Evolutionary conservation across 2,329 filamentous ascomycete species (phyloP), one percentile per base, ranked within the genome.

Genomic region (Juglanconis sp.): DNA sequence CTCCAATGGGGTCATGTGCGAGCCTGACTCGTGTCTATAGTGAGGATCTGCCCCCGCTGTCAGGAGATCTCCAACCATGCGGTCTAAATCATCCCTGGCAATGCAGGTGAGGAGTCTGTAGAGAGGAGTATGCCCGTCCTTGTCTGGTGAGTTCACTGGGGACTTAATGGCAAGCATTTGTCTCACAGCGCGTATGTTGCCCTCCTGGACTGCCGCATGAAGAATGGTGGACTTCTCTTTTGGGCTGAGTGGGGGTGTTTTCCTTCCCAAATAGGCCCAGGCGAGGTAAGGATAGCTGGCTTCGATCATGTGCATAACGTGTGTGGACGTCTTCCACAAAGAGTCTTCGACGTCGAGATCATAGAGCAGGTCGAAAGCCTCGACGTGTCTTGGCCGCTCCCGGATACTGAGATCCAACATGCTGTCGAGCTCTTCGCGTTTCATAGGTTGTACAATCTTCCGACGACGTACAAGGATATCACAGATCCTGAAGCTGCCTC

Each of bases 61-160:
- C 3, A 60, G 53, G 1, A 60, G 40, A 10, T 30, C 51, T 36
- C 11, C 30, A 32, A 50, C 52, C 9, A 56, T 24, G 9, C 44
- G 11, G n/a, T 49, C 50, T 34, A 32, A 36, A 11, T n/a, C 52
- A 38, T 38, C n/a, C 2, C 11, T 38, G 36, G 24, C 24, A 24
- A 24, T 24, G 24, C 24, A 38, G 36, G 7, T 38, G 24, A 49
- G 57, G 34, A 44, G 34, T 35, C 31, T 11, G 46, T 59, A 59
- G 24, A 59, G 52, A 6, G 57, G 57, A 1, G 52, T 59, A n/a
- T 59, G 35, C 5, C 57, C 57, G 7, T 59, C 49, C 8, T 59
- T 49, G 35, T 59, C 44, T 6, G 52, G 15, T 1, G 9, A 50
- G 17, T 59, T 55, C 1, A 59, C 46, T 3, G 57, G 54, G 30